These are phyloP conservation scores for Davidsoniella eucalypti DNA, from an alignment of 2,329 filamentous ascomycete genomes.

Conservation along the genomic window DNA sequence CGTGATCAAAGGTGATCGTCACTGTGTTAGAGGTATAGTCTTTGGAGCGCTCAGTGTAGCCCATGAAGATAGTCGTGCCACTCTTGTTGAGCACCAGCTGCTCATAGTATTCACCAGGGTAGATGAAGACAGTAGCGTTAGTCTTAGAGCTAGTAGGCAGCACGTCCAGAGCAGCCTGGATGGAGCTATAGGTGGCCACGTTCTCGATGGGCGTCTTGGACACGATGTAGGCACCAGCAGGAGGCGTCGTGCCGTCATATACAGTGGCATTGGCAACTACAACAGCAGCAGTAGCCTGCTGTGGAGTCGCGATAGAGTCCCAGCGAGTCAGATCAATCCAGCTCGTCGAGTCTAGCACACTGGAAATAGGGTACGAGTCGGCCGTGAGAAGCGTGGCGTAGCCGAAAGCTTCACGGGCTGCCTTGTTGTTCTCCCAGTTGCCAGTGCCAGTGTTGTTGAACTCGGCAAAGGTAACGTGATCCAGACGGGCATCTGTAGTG, in stretches of 20 bases:
- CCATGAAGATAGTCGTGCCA: slow-evolving; percentile 37
- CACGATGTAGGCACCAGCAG: slow-evolving; percentile 19
- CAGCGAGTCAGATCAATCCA: slow-evolving; percentile 18
- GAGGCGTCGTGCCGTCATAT: slow-evolving; percentile 18
- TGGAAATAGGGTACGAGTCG: slow-evolving; percentile 15
- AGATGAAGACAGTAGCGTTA: slow-evolving; percentile 22
- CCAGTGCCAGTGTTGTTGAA: slow-evolving; percentile 43
- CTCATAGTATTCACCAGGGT: slow-evolving; percentile 38
- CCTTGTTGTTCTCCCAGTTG: slow-evolving; percentile 33
- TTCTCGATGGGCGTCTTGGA: slow-evolving; percentile 15
- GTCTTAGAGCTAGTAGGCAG: slow-evolving; percentile 15
- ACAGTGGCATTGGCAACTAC: slow-evolving; percentile 12
- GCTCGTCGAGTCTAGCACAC: slow-evolving; percentile 16
- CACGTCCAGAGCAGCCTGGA: slow-evolving; percentile 16
- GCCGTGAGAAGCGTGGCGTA: slow-evolving; percentile 16
- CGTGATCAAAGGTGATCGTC: slow-evolving; percentile 24
- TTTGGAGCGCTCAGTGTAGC: slow-evolving; percentile 35
- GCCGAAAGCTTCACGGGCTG: slow-evolving; percentile 15
- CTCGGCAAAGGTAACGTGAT: slow-evolving; percentile 39
- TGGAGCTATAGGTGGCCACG: slow-evolving; percentile 16
- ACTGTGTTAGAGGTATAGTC: slow-evolving; percentile 41
- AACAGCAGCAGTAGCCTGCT: not conserved
- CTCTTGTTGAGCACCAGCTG: slow-evolving; percentile 38
- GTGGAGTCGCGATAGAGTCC: slow-evolving; percentile 15
- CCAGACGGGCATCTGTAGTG: slow-evolving; percentile 28